phyloP scores from a whole-genome alignment of 1,284 basidiomycete species.

The Puccinia triticina region DNA sequence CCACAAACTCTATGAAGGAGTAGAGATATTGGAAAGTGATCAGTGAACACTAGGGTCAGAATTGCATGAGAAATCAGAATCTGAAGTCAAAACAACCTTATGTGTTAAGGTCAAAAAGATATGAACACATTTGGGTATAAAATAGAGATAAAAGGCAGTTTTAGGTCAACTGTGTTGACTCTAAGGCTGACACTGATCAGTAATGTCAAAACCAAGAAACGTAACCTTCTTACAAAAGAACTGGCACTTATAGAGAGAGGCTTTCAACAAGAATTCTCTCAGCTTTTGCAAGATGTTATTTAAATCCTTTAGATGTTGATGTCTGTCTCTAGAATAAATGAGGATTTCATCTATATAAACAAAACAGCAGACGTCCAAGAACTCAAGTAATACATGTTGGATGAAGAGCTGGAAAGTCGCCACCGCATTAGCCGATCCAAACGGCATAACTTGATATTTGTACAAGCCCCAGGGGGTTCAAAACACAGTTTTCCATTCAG shows the following conservation, averaged over 20 bases:
- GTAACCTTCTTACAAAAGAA: not conserved
- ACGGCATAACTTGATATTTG: too few relatives aligned
- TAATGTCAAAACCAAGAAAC: not conserved
- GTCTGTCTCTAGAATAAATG: conserved; percentile 62
- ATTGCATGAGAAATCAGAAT: too few relatives aligned
- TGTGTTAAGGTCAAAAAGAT: too few relatives aligned
- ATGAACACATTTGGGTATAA: too few relatives aligned
- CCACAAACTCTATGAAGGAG: too few relatives aligned
- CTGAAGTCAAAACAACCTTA: too few relatives aligned
- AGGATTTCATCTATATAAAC: conserved; percentile 59
- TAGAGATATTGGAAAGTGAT: too few relatives aligned
- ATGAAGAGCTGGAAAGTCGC: conserved; percentile 51
- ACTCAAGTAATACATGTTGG: conserved; percentile 54
- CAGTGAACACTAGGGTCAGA: too few relatives aligned
- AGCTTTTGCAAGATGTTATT: too few relatives aligned
- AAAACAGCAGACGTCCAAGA: conserved; percentile 57
- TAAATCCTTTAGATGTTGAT: conserved; percentile 53
- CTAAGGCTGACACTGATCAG: too few relatives aligned
- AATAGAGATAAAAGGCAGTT: too few relatives aligned
- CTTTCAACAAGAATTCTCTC: not conserved
- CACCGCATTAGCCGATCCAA: conserved; percentile 62
- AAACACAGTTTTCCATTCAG: conserved; percentile 9
- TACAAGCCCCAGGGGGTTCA: conserved; percentile 55
- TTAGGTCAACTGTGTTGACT: too few relatives aligned
- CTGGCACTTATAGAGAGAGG: not conserved